A percentile compares a stretch with the other conserved stretches of the same genome.
phyloP scores from a whole-genome alignment of 371 early-diverging fungal genomes.

The Rhizopus sp. region DNA sequence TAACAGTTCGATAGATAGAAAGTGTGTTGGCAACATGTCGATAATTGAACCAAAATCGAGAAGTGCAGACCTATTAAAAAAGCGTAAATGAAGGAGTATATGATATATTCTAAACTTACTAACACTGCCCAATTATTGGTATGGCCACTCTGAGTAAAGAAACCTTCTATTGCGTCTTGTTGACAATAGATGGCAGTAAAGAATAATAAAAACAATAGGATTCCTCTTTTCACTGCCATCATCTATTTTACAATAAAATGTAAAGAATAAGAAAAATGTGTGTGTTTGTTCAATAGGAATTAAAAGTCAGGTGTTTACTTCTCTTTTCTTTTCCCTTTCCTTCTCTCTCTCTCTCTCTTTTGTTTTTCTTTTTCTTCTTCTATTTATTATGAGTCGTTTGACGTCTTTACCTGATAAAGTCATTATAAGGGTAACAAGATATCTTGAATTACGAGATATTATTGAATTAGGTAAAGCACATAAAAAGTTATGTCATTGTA shows the following conservation, averaged over 20 bases:
- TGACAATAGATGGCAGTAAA: not conserved
- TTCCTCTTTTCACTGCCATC: not conserved
- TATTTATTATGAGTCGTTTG: conserved; percentile 8
- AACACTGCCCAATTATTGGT: conserved; percentile 98
- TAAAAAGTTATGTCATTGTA: conserved; percentile 14
- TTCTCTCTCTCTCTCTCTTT: not conserved
- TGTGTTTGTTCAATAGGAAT: too few species aligned
- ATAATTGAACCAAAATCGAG: conserved; percentile 97
- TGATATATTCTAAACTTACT: conserved; percentile 36
- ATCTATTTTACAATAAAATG: too few species aligned
- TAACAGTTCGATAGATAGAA: conserved; percentile 96
- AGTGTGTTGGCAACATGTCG: conserved; percentile 95
- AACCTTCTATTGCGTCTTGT: conserved; percentile 40
- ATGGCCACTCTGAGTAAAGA: conserved; percentile 68
- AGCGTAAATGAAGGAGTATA: not conserved
- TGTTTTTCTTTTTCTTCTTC: not conserved
- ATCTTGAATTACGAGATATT: conserved; percentile 18
- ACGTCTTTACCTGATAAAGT: conserved; percentile 18
- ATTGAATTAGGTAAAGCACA: conserved; percentile 19
- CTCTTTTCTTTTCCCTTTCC: not conserved
- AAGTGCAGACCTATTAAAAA: conserved; percentile 83
- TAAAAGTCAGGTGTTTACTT: too few species aligned
- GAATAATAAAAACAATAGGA: not conserved
- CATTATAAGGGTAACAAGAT: conserved; percentile 5
- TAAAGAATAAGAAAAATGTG: too few species aligned